phyloP scores from a whole-genome alignment of 2,329 filamentous ascomycete species.

The Paecilomyces sp. region DNA sequence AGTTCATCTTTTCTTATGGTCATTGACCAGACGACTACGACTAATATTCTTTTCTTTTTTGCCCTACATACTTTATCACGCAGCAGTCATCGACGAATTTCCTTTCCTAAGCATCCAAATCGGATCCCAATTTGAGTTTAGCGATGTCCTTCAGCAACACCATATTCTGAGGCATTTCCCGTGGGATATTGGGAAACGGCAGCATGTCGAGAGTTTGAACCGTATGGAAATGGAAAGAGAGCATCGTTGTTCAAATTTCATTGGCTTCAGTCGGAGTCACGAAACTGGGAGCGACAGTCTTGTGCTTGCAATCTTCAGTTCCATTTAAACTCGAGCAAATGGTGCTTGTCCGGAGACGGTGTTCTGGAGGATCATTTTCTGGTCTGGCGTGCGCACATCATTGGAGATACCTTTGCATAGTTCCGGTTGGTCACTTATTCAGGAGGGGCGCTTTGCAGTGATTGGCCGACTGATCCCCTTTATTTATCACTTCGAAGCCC shows the following conservation, averaged over 20 bases:
- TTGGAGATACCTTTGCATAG: background rate
- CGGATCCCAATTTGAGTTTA: background rate
- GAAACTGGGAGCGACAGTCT: background rate
- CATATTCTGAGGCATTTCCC: background rate
- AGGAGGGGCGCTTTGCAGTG: background rate
- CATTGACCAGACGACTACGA: background rate
- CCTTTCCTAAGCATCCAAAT: background rate
- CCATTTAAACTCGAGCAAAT: background rate
- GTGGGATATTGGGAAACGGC: background rate
- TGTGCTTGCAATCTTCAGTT: background rate
- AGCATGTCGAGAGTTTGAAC: background rate
- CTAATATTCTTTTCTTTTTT: background rate
- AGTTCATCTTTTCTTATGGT: background rate
- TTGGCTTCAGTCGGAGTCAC: background rate
- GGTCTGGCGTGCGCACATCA: background rate
- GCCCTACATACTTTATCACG: background rate
- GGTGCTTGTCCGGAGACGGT: background rate
- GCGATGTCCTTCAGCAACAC: background rate
- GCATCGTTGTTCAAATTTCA: background rate
- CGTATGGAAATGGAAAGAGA: background rate
- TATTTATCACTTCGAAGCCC: background rate
- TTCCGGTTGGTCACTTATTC: background rate
- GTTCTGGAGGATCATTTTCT: background rate
- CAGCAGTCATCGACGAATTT: background rate
- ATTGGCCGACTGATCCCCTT: background rate